Evolutionary conservation across 140 eudicot genomes (phyloP), one percentile per base, ranked within the genome.

Genomic region (Bidens hawaiensis): DNA sequence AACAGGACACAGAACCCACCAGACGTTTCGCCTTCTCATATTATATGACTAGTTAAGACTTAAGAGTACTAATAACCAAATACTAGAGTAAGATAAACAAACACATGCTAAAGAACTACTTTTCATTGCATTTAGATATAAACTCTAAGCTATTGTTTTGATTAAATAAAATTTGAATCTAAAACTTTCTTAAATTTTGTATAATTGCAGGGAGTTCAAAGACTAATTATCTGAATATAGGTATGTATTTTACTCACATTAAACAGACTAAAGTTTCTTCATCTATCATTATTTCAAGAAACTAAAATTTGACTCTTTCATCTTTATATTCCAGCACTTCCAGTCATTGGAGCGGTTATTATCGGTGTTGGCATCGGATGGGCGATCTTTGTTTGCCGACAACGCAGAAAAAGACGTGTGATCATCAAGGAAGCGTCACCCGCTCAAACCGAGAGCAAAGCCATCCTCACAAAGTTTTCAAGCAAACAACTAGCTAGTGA

Each of bases 291-390:
- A 18, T 65, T 58, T 49, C 62, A 26, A 22, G 52, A 55, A 47
- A 49, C 60, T 51, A 34, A 62, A 21, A 0, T 36, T 25, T 50
- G 9, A 36, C 31, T 12, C 31, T 57, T 54, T 52, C 17, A 19
- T 69, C 49, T 64, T 70, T 27, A 42, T 16, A 60, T 66, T 82
- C 68, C 76, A 91, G 98, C 79, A 9, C 65, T 84, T 24, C 22
- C 68, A 1, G 36, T 82, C 48, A 71, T 31, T 26, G 96, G 90
- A 65, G 89, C 83, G 17, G 60, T 76, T 34, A 46, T 87, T 11
- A 90, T 71, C 30, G 79, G 68, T 28, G 47, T 77, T 18, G 80
- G 59, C 50, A 28, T 91, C 47, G 79, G 76, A 62, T 70, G 71
- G 68, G 58, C 30, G 18, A 52, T 73, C 72, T 63, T 84, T 51